Conservation (phyloP, 2,329 filamentous ascomycete species). For the Fusarium keratoplasticum region DNA sequence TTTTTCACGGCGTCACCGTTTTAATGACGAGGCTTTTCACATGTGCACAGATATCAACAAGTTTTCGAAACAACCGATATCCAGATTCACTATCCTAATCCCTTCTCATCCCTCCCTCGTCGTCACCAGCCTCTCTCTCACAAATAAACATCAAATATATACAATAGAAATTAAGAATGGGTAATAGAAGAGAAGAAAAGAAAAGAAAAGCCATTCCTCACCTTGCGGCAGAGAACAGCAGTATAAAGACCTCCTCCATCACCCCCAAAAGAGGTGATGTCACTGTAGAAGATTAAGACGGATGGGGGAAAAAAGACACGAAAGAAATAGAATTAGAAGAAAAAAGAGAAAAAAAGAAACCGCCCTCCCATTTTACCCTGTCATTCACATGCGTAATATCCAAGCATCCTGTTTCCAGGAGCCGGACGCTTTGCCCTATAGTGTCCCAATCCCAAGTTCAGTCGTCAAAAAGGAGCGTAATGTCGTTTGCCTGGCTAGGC, state of each 20-base stretch:
- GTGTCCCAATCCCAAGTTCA: not conserved
- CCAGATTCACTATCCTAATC: constrained; percentile 35
- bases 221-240: constrained; percentile 1
- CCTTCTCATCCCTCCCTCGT: not conserved
- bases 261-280: not conserved
- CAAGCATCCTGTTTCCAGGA: not conserved
- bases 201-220: not conserved
- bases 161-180: constrained; percentile 28
- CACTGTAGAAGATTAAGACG: constrained; percentile 23
- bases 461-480: constrained; percentile 32
- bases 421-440: constrained; percentile 3
- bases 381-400: constrained; percentile 9
- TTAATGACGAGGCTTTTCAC: not conserved
- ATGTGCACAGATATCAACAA: not conserved
- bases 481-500: constrained; percentile 14
- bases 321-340: constrained; percentile 3
- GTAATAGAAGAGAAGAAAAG: not conserved
- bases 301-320: not conserved
- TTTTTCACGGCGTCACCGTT: not conserved
- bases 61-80: constrained; percentile 11
- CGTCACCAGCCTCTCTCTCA: not conserved
- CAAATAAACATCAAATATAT: constrained; percentile 22
- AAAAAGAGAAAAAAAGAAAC: constrained; percentile 3
- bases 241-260: constrained; percentile 8
- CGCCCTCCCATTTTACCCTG: constrained; percentile 10